phyloP scores from a whole-genome alignment of 2,329 filamentous ascomycete genomes.

The Beauveria sp. region DNA sequence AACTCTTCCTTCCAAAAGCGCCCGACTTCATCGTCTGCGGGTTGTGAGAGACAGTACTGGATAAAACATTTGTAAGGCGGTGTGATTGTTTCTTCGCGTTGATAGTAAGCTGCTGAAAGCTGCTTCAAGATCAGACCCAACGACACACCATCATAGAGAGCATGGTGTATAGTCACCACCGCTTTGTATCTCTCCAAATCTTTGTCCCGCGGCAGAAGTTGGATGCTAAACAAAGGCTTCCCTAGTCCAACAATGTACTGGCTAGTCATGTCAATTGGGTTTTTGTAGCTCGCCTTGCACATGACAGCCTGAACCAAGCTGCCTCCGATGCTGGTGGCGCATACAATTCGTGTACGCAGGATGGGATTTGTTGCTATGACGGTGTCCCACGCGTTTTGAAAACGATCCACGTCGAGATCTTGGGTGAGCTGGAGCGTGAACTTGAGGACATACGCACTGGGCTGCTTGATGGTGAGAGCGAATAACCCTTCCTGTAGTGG shows the following conservation, averaged over 20 bases:
- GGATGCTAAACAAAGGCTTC: neutral
- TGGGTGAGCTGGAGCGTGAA: conserved; percentile 17
- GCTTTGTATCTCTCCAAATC: conserved; percentile 8
- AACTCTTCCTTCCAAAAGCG: neutral
- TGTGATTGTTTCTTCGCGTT: neutral
- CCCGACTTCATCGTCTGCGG: conserved; percentile 22
- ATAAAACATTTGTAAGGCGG: conserved; percentile 9
- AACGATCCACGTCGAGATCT: conserved; percentile 15
- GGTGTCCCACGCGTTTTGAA: conserved; percentile 22
- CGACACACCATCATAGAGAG: conserved; percentile 30
- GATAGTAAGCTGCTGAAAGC: conserved; percentile 17
- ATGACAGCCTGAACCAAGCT: neutral
- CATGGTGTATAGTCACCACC: conserved; percentile 29
- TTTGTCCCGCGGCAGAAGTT: conserved; percentile 1
- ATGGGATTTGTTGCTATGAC: conserved; percentile 22
- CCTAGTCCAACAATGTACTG: neutral
- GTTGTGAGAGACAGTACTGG: conserved; percentile 5
- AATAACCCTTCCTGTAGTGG: conserved; percentile 29
- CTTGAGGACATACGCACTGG: conserved; percentile 25
- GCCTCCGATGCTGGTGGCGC: neutral
- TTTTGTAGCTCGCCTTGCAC: neutral
- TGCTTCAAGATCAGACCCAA: conserved; percentile 22
- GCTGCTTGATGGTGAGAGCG: conserved; percentile 24
- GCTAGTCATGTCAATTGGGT: neutral
- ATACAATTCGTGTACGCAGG: conserved; percentile 27